Base-by-base conservation (phyloP, 768 basidiomycete genomes). In the Lactarius psammicola region DNA sequence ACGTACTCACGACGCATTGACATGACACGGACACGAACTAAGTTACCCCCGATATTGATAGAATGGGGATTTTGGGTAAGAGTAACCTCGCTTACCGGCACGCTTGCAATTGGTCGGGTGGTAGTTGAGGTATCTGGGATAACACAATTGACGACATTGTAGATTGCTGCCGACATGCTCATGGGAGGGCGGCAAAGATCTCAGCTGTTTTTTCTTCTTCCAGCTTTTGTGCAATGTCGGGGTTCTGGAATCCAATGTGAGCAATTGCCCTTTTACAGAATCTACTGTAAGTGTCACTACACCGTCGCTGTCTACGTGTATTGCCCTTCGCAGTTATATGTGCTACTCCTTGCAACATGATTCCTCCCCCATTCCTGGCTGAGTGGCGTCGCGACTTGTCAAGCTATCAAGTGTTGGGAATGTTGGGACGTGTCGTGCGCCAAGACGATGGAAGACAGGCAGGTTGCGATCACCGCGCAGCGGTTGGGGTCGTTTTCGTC, bases 111-210 rank as follows among this genome's bases (percentile, higher is more conserved):
- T 44, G 7, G 20, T 20, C 4, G 3, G 3, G 18, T 5, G 2
- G 18, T 18, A 9, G 44, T n/a, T 44, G 44, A n/a, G 44, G 44
- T 9, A 44, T 20, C 8, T 13, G 15, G 38, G 1, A 40, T 0
- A 1, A 8, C 17, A 42, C 17, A 8, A 9, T 44, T 44, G 44
- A 9, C 44, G 44, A n/a, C 20, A 8, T 4, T n/a, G 44, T 44
- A 20, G 17, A 20, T 44, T 44, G 40, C 54, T 3, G 74, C 85
- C 26, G 78, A 85, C 34, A 56, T 82, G 18, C 70, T 86, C 60
- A 77, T 86, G 44, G 79, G 82, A 83, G 70, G 77, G 76, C 49
- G 80, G 78, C 11, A 84, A 84, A 10, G 78, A 81, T 63, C 33
- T 84, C 56, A 77, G 80, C 60, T 66, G 78, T 7, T 36, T 11